Percentiles rank a stretch among this genome's conserved stretches.
phyloP scores from a whole-genome alignment of 345 rosid species.

The Linum tenue region DNA sequence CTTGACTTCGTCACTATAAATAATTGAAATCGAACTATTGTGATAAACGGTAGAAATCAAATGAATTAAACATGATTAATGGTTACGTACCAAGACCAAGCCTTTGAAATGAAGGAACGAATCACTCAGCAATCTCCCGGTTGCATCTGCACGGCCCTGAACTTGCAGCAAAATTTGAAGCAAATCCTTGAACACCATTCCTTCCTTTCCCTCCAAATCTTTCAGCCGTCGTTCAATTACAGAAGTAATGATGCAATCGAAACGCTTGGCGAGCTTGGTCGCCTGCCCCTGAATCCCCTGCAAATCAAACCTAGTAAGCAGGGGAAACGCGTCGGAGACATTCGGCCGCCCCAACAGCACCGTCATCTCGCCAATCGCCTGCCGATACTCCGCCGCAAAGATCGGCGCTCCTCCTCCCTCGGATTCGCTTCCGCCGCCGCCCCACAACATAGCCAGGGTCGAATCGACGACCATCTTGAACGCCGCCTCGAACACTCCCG shows the following conservation, averaged over 20 bases:
- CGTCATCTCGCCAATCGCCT: slow-evolving; percentile 17
- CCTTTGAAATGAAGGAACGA: slow-evolving; percentile 34
- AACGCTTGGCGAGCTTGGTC: slow-evolving; percentile 13
- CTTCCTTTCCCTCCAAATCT: background rate
- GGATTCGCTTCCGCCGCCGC: slow-evolving; percentile 14
- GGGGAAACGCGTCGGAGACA: slow-evolving; percentile 41
- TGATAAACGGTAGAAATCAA: background rate
- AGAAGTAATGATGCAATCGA: slow-evolving; percentile 23
- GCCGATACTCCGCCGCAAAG: slow-evolving; percentile 26
- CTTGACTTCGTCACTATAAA: background rate
- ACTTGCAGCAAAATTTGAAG: slow-evolving; percentile 22
- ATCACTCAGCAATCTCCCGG: slow-evolving; percentile 13
- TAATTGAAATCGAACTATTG: background rate
- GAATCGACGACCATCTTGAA: slow-evolving; percentile 26
- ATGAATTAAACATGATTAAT: too few relatives aligned
- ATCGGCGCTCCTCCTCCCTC: slow-evolving; percentile 20
- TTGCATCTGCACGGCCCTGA: slow-evolving; percentile 16
- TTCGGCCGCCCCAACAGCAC: slow-evolving; percentile 34
- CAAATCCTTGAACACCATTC: slow-evolving; percentile 16
- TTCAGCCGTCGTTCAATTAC: slow-evolving; percentile 5
- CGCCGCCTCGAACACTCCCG: slow-evolving; percentile 28
- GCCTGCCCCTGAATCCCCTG: slow-evolving; percentile 37
- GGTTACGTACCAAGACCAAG: slow-evolving; percentile 19
- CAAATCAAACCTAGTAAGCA: slow-evolving; percentile 37
- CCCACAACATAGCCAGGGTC: slow-evolving; percentile 24